phyloP scores from a whole-genome alignment of 2,329 filamentous ascomycete species.

The Pseudogymnoascus destructans region DNA sequence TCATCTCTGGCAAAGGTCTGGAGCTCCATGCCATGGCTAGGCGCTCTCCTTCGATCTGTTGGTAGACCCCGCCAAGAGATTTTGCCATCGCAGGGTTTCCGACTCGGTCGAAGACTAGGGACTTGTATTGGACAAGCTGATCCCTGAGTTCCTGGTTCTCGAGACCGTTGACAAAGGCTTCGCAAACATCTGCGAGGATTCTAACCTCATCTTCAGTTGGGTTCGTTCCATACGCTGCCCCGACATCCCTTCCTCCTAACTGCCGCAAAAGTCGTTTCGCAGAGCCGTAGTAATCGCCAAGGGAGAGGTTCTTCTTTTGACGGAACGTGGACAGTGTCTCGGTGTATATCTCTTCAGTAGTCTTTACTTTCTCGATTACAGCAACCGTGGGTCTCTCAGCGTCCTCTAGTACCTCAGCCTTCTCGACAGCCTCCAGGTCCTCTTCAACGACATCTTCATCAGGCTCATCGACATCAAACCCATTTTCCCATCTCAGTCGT shows the following conservation, averaged over 20 bases:
- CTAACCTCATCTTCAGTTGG: constrained; percentile 30
- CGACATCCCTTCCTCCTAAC: constrained; percentile 22
- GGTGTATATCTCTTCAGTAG: constrained; percentile 3
- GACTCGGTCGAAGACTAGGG: constrained; percentile 28
- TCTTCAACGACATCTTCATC: constrained; percentile 27
- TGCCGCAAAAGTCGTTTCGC: constrained; percentile 23
- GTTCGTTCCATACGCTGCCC: constrained; percentile 15
- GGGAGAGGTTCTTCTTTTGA: constrained; percentile 22
- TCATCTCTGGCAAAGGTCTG: constrained; percentile 26
- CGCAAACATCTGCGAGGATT: constrained; percentile 38
- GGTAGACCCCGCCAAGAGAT: constrained; percentile 40
- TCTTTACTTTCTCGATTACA: not conserved
- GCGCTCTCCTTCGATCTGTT: constrained; percentile 43
- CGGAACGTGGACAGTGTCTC: constrained; percentile 16
- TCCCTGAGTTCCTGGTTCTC: constrained; percentile 32
- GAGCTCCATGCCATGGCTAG: constrained; percentile 36
- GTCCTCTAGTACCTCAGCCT: not conserved
- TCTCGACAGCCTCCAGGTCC: not conserved
- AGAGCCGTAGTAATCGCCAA: constrained; percentile 22
- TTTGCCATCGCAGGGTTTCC: constrained; percentile 27
- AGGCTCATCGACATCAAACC: constrained; percentile 31
- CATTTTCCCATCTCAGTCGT: constrained; percentile 58
- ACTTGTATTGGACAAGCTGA: constrained; percentile 35
- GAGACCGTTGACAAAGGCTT: constrained; percentile 43
- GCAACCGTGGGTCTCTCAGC: not conserved